Evolutionary conservation across 352 stramenopile species (phyloP).

Genomic region (Plasmopara muralis): DNA sequence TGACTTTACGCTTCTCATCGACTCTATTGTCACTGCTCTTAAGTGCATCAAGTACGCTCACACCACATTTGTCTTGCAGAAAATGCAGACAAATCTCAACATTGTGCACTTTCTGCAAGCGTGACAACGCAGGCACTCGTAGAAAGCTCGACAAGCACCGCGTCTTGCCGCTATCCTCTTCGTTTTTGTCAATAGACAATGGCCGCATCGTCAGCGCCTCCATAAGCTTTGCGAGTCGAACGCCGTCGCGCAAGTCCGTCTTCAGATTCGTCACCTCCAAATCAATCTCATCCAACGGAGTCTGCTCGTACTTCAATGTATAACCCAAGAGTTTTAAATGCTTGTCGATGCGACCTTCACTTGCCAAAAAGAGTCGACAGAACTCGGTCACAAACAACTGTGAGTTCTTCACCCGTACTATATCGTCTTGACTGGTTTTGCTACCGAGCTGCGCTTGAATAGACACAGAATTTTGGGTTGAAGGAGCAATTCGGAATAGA

Average conservation of each 20-base stretch:
- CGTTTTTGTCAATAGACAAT: not conserved
- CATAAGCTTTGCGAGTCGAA: conserved; percentile 89
- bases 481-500: conserved; percentile 73
- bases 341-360: conserved; percentile 92
- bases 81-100: conserved; percentile 87
- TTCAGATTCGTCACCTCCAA: conserved; percentile 89
- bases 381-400: conserved; percentile 89
- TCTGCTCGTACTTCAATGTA: conserved; percentile 86
- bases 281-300: conserved; percentile 92
- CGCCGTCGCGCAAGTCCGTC: conserved; percentile 94
- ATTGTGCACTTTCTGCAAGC: conserved; percentile 96
- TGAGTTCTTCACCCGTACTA: conserved; percentile 86
- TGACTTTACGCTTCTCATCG: conserved; percentile 7
- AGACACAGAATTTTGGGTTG: conserved; percentile 3
- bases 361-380: conserved; percentile 88
- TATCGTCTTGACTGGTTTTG: conserved; percentile 8
- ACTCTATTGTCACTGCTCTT: conserved; percentile 20
- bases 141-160: conserved; percentile 68
- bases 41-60: conserved; percentile 46
- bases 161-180: not conserved
- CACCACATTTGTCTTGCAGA: conserved; percentile 67
- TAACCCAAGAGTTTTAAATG: conserved; percentile 89
- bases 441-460: not conserved
- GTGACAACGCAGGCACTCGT: conserved; percentile 90
- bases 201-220: conserved; percentile 80